A percentile compares a stretch with the other conserved stretches of the same genome.
Conservation (phyloP, 768 basidiomycete species). For the Kwoniella dejecticola region DNA sequence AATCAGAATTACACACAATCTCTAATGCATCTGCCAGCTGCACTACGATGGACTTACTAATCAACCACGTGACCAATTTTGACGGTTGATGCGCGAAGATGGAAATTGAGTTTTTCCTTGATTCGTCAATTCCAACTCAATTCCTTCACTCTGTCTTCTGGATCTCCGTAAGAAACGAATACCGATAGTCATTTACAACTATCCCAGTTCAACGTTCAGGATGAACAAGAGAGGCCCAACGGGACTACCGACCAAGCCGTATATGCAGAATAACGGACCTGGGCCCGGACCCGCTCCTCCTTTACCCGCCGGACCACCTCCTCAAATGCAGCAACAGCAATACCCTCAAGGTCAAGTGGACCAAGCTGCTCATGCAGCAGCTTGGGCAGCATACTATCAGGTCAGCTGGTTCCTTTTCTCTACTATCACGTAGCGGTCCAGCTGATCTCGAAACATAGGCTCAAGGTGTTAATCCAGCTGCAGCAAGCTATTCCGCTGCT, state of each 20-base stretch:
- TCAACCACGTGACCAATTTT: no score
- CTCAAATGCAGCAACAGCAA: constrained; percentile 20
- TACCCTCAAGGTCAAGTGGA: constrained; percentile 22
- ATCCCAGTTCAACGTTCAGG: constrained; percentile 1
- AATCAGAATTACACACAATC: no score
- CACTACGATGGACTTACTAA: no score
- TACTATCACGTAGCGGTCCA: not conserved
- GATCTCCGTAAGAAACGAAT: no score
- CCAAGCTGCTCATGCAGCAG: constrained; percentile 43
- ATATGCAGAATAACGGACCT: constrained; percentile 17
- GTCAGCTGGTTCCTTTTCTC: constrained; percentile 30
- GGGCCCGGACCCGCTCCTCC: constrained; percentile 45
- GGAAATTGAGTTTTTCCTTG: no score
- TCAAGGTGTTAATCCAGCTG: constrained; percentile 26
- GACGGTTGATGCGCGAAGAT: no score
- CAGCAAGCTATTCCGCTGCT: constrained; percentile 12
- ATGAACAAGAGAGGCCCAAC: constrained; percentile 24
- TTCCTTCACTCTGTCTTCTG: not conserved
- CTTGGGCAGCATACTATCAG: constrained; percentile 53
- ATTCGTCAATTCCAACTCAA: not conserved
- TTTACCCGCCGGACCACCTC: constrained; percentile 39
- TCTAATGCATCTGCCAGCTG: no score
- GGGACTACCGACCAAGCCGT: constrained; percentile 36
- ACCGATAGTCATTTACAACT: no score
- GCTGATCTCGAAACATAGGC: constrained; percentile 23